Percentiles rank a stretch among this genome's conserved stretches.
These are phyloP conservation scores for Myrica gale DNA, from an alignment of 306 rosid genomes.

Conservation along the genomic window DNA sequence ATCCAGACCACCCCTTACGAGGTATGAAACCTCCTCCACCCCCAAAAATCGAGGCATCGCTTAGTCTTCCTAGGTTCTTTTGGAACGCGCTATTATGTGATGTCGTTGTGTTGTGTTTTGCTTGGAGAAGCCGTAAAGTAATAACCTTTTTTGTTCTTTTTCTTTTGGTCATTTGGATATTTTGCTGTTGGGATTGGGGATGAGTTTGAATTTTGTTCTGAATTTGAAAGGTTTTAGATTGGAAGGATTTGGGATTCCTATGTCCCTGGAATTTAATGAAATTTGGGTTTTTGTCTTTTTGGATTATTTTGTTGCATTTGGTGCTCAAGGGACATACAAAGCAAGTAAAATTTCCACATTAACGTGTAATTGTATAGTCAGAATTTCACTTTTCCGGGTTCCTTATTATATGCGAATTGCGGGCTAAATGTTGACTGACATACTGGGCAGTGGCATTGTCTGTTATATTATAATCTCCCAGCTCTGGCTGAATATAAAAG, in stretches of 20 bases:
- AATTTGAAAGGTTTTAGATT: background rate
- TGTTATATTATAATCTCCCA: too few species aligned
- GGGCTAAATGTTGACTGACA: too few species aligned
- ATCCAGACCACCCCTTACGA: slow-evolving; percentile 85
- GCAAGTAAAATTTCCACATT: too few species aligned
- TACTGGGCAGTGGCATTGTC: too few species aligned
- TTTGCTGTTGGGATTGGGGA: background rate
- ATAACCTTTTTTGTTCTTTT: background rate
- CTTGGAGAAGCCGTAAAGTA: background rate
- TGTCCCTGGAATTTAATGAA: background rate
- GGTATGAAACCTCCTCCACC: slow-evolving; percentile 34
- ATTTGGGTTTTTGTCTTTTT: background rate
- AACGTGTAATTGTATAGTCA: too few species aligned
- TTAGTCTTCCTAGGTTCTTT: background rate
- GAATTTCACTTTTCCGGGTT: too few species aligned
- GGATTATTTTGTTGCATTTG: background rate
- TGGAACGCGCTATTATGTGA: too few species aligned
- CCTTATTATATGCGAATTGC: too few species aligned
- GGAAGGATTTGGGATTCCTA: background rate
- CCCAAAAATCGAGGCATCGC: too few species aligned
- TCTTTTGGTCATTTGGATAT: background rate
- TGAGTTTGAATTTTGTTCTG: too few species aligned
- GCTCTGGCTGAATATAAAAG: too few species aligned
- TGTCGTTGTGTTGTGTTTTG: background rate
- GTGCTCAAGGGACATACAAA: too few species aligned